Conservation (phyloP, 345 rosid species). For the Brassica juncea region DNA sequence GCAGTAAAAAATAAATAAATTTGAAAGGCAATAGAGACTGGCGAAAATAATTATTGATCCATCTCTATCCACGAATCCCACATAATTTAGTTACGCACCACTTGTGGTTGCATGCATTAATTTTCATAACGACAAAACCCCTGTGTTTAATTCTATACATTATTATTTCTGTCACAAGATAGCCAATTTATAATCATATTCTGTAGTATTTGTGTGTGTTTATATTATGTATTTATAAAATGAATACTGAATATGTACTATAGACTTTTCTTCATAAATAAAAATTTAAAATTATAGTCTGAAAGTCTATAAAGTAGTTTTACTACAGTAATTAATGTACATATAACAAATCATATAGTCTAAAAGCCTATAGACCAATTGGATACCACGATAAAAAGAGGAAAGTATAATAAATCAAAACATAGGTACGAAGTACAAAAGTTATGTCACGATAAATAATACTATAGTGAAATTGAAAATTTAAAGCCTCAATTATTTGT, state of each 20-base stretch:
- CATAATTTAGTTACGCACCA: slow-evolving; percentile 31
- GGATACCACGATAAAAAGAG: neutral
- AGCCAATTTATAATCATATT: neutral
- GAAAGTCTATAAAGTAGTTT: neutral
- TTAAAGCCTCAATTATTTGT: slow-evolving; percentile 21
- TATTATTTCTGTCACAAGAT: neutral
- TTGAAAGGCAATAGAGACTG: neutral
- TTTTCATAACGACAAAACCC: slow-evolving; percentile 39
- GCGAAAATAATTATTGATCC: slow-evolving; percentile 36
- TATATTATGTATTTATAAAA: neutral
- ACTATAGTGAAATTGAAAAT: neutral
- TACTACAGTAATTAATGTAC: neutral
- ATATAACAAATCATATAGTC: neutral
- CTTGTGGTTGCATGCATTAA: slow-evolving; percentile 35
- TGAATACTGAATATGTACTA: neutral
- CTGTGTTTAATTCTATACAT: slow-evolving; percentile 16
- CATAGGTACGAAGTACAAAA: neutral
- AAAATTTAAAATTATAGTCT: neutral
- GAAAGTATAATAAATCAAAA: neutral
- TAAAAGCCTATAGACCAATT: neutral
- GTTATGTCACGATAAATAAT: neutral
- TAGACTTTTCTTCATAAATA: neutral
- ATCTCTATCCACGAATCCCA: slow-evolving; percentile 39
- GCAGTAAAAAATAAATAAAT: slow-evolving; percentile 10
- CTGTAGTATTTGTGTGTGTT: neutral